A percentile compares a stretch with the other conserved stretches of the same genome.
Evolutionary conservation across 352 stramenopile species (phyloP).

Genomic region (Phytophthora tentaculata): DNA sequence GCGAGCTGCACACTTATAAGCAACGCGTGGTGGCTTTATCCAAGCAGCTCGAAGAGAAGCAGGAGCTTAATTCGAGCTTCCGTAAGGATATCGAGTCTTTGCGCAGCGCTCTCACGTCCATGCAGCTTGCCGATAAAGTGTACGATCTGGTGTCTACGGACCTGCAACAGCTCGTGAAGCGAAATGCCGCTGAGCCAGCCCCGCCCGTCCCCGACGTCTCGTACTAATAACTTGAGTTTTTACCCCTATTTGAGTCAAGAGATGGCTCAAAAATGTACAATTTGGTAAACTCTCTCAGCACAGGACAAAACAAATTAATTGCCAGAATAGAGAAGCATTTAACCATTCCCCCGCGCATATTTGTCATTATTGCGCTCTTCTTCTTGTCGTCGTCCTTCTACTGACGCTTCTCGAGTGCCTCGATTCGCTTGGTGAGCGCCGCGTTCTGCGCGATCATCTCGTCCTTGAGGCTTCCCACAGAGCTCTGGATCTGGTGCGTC

Average conservation of each 20-base stretch:
- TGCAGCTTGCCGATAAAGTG: constrained; percentile 69
- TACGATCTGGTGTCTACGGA: constrained; percentile 64
- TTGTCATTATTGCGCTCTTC: constrained; percentile 19
- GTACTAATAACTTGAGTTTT: neutral
- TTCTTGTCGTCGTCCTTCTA: constrained; percentile 23
- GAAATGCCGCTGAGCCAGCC: constrained; percentile 14
- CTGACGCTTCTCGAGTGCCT: constrained; percentile 76
- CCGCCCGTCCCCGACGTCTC: constrained; percentile 4
- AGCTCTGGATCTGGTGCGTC: constrained; percentile 73
- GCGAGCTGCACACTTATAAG: constrained; percentile 65
- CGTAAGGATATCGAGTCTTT: constrained; percentile 70
- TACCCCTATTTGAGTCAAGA: neutral
- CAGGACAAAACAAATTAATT: neutral
- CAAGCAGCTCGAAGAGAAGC: constrained; percentile 63
- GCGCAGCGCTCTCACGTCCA: constrained; percentile 63
- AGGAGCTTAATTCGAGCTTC: constrained; percentile 64
- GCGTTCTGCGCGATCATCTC: constrained; percentile 75
- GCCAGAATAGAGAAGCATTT: constrained; percentile 21
- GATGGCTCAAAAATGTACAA: neutral
- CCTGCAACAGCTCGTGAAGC: constrained; percentile 51
- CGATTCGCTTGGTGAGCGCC: constrained; percentile 73
- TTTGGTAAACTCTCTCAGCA: neutral
- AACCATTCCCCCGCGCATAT: neutral
- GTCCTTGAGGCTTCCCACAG: constrained; percentile 68
- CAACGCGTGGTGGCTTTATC: constrained; percentile 52